Evolutionary conservation across 495 filamentous ascomycete genomes (phyloP), one percentile per base, ranked within the genome.

Genomic region (Trichoderma erinaceum): DNA sequence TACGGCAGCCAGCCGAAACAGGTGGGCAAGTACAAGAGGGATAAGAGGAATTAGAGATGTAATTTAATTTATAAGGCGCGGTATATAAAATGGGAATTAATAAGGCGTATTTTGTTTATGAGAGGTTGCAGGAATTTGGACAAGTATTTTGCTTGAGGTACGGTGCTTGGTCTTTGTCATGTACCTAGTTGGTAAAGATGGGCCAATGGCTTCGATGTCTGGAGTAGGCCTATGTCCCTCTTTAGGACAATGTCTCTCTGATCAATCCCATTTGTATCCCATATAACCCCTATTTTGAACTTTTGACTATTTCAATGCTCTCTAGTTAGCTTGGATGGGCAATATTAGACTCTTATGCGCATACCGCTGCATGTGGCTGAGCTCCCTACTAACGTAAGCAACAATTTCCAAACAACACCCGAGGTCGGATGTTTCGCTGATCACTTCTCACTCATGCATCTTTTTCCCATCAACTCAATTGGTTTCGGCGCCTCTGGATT

Each of bases 1-100:
- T 98, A 98, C 78, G 94, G 95, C 29, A 85, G 83, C 69, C 84
- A 86, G 73, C 84, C 84, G 35, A 70, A 72, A 25, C 81, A 83
- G 71, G 71, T 65, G 1, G 65, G 21, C 32, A 64, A 64, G 41
- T 41, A 61, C 46, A 27, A 46, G 61, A 35, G 58, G 58, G 48
- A 58, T 13, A 21, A 63, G 15, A 25, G 67, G 16, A 46, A 48
- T 29, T 63, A 38, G 67, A 35, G 58, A 3, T 70, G 32, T 65
- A 29, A 52, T 52, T 11, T 52, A 52, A 52, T 21, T 41, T 10
- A 63, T 35, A 27, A 35, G 16, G 23, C 13, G 29, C n/a, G 58
- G 58, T 63, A 35, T 25, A 41, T 41, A 44, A 65, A 41, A 44
- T 65, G 23, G 12, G n/a, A 48, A 48, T 11, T 48, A n/a, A 63